Percentiles rank a stretch among this genome's conserved stretches.
Evolutionary conservation across 345 rosid genomes (phyloP).

Genomic region (Microthlaspi erraticum): DNA sequence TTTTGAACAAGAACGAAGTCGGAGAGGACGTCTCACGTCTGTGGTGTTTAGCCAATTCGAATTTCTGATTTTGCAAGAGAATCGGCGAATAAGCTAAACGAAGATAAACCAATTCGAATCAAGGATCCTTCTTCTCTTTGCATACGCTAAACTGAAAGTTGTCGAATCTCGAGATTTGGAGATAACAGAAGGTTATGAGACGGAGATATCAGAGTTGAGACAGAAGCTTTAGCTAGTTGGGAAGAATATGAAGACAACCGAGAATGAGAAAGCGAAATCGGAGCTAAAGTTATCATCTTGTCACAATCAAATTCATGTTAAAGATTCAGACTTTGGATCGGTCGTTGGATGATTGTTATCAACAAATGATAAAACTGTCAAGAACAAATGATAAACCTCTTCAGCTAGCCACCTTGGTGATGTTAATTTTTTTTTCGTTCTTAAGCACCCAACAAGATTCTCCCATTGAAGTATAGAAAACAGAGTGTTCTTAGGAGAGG

Average conservation of each 20-base stretch:
- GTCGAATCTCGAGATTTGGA: no score
- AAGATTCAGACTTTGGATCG: slow-evolving; percentile 14
- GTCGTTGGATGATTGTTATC: slow-evolving; percentile 51
- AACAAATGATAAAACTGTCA: slow-evolving; percentile 71
- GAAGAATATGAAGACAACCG: slow-evolving; percentile 45
- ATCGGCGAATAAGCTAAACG: no score
- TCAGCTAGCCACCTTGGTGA: slow-evolving; percentile 78
- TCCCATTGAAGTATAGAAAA: no score
- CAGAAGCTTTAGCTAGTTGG: slow-evolving; percentile 45
- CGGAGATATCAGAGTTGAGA: slow-evolving; percentile 45
- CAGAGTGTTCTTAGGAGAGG: no score
- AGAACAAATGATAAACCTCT: slow-evolving; percentile 62
- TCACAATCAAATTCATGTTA: neutral
- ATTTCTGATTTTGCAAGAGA: no score
- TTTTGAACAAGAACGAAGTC: no score
- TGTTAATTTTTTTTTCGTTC: slow-evolving; percentile 38
- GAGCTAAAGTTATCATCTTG: slow-evolving; percentile 34
- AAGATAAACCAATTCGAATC: no score
- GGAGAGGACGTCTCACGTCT: no score
- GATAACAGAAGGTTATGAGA: slow-evolving; percentile 41
- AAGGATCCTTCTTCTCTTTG: no score
- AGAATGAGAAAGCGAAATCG: slow-evolving; percentile 49
- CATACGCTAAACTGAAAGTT: no score
- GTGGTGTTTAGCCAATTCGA: no score
- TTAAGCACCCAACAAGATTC: no score